phyloP scores from a whole-genome alignment of 257 asterid species.

The Solanum pennellii region DNA sequence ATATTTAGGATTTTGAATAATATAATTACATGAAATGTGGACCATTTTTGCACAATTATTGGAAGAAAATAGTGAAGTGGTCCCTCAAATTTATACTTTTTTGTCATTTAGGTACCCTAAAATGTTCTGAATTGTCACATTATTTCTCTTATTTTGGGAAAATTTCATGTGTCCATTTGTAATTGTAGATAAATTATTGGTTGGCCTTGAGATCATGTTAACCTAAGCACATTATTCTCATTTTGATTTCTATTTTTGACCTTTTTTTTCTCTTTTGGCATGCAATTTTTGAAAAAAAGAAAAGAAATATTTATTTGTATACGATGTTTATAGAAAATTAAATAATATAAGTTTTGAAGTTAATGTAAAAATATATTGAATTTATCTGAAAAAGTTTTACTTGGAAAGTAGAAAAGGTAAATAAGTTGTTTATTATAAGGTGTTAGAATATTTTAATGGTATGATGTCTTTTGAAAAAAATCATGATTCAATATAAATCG shows the following conservation, averaged over 20 bases:
- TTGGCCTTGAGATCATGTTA: neutral
- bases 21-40: neutral
- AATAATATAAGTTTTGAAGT: neutral
- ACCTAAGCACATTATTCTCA: neutral
- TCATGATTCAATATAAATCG: accelerated
- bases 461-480: neutral
- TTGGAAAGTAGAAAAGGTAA: neutral
- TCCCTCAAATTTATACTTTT: neutral
- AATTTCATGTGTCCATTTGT: neutral
- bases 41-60: neutral
- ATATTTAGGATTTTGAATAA: neutral
- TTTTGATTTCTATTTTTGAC: neutral
- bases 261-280: neutral
- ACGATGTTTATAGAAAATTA: neutral
- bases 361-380: neutral
- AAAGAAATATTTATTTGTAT: neutral
- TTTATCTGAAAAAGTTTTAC: neutral
- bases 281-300: neutral
- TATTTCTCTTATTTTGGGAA: neutral
- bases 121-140: neutral
- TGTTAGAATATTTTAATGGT: neutral
- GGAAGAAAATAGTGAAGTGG: neutral
- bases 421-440: neutral
- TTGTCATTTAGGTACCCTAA: neutral
- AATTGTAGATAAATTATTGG: neutral